Evolutionary conservation across 1,284 basidiomycete genomes (phyloP).

Genomic region (Ganoderma meredithae): DNA sequence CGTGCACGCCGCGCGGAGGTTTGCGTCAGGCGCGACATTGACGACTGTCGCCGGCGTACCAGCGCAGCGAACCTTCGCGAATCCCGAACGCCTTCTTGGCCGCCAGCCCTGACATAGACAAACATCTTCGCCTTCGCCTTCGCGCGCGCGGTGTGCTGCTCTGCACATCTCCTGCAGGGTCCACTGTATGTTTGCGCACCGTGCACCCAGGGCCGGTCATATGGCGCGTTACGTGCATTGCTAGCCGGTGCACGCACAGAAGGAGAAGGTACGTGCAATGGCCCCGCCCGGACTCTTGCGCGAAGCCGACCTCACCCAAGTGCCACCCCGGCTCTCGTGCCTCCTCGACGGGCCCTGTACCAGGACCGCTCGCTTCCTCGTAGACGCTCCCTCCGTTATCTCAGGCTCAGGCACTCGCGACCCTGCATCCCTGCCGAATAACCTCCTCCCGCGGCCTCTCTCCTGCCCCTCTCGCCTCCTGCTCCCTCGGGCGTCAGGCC

Average conservation of each 20-base stretch:
- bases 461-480: background rate
- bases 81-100: background rate
- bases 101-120: too few species aligned
- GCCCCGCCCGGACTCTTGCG: background rate
- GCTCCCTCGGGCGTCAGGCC: background rate
- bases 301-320: background rate
- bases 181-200: too few species aligned
- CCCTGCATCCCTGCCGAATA: conserved; percentile 1
- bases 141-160: background rate
- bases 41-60: conserved; percentile 1
- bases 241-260: background rate
- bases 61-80: background rate
- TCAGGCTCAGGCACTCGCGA: background rate
- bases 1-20: background rate
- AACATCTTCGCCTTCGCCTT: background rate
- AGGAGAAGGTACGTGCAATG: background rate
- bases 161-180: background rate
- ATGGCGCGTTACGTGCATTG: background rate
- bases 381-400: background rate
- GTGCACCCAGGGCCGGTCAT: background rate
- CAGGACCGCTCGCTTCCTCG: background rate
- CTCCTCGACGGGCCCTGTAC: background rate
- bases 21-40: background rate
- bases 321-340: conserved; percentile 1
- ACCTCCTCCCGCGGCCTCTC: background rate